Base-by-base conservation (phyloP, 345 rosid genomes). In the Aquilaria yunnanensis region DNA sequence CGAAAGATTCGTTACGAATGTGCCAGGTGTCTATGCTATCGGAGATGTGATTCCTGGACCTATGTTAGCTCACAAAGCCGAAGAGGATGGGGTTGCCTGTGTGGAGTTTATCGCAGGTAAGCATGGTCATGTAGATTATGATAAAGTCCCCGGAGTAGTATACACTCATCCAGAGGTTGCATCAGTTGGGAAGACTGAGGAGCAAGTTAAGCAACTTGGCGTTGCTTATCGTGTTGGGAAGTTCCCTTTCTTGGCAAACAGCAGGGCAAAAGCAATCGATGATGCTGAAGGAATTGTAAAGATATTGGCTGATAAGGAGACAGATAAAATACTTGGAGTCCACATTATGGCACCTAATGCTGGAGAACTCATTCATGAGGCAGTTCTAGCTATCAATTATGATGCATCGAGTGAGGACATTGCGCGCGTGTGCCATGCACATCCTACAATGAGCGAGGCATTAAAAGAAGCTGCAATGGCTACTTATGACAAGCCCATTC, bases 401-500 rank as follows among this genome's bases (percentile, higher is more conserved):
- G 97, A 78, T 63, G 97, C 97, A 30, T 62, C 89, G 0, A 90
- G 97, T 16, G 95, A 85, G 79, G 96, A 87, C 68, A 90, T 88
- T 12, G 90, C 92, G 4, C 83, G 92, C 7, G 89, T 85, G 52
- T 88, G 96, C 74, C 96, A 85, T 47, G 96, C 96, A 10, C 96
- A 83, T 59, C 96, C 96, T 2, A 88, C 96, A 3, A 83, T 88
- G 96, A 88, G 96, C 9, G 96, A 88, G 72, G 96, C 92, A 16
- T 68, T 88, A 73, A 88, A 88, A 85, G 96, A 88, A 79, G 96
- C 96, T 58, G 96, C 96, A 57, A 83, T 88, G 96, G 96, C 96
- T 23, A 83, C 96, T 50, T 65, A 85, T 51, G 96, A 85, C 86
- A 88, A 85, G 78, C 86, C 96, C 64, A 85, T 88, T 73, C 97